These are phyloP conservation scores for Adenanthera pavonina DNA, from an alignment of 306 rosid genomes.

Conservation along the genomic window DNA sequence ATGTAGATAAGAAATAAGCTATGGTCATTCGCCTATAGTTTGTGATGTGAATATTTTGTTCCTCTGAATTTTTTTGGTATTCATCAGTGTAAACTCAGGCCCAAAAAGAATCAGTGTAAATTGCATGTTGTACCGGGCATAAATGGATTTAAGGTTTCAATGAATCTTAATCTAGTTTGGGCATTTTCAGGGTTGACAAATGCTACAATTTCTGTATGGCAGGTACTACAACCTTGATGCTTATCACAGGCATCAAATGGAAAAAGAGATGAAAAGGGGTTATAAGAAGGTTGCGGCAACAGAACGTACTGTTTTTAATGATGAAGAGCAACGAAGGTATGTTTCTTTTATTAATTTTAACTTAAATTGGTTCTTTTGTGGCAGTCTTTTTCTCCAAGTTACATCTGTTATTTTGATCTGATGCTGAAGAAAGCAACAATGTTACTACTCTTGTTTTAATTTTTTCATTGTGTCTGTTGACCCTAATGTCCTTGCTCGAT, in stretches of 20 bases:
- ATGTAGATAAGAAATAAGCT: slow-evolving; percentile 32
- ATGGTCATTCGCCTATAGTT: background rate
- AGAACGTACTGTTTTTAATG: slow-evolving; percentile 89
- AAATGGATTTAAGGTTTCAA: slow-evolving; percentile 24
- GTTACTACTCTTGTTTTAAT: background rate
- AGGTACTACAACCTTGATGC: slow-evolving; percentile 95
- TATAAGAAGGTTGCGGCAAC: slow-evolving; percentile 54
- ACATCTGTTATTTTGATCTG: slow-evolving; percentile 20
- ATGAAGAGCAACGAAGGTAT: slow-evolving; percentile 93
- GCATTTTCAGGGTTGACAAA: slow-evolving; percentile 28
- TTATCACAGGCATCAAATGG: slow-evolving; percentile 68
- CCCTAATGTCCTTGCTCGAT: background rate
- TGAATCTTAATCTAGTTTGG: slow-evolving; percentile 10
- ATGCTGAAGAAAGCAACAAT: slow-evolving; percentile 11
- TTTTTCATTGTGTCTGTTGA: slow-evolving; percentile 19
- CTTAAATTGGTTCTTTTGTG: slow-evolving; percentile 8
- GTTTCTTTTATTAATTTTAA: slow-evolving; percentile 30
- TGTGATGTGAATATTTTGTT: background rate
- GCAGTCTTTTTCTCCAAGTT: background rate
- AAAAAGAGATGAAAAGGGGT: slow-evolving; percentile 72
- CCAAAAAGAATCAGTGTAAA: background rate
- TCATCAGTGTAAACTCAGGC: slow-evolving; percentile 7
- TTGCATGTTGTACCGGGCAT: slow-evolving; percentile 20
- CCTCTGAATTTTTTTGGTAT: slow-evolving; percentile 1
- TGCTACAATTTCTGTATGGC: slow-evolving; percentile 41